Base-by-base conservation (phyloP, 78 protist species). In the Speleostelium caveatum region DNA sequence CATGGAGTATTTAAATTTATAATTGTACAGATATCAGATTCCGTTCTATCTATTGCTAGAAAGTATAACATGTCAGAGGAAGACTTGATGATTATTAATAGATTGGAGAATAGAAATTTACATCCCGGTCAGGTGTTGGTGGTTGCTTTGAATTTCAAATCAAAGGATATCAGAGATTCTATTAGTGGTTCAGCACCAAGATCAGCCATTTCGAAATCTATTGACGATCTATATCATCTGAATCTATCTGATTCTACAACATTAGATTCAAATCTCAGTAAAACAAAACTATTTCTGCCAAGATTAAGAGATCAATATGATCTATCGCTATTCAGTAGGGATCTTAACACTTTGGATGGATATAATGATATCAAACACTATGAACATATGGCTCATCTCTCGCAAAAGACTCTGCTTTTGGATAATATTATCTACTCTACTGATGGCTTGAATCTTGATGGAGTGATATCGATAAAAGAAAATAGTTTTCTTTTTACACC, bases 1-100 rank as follows among this genome's bases (percentile, higher is more conserved):
- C 6, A 10, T 45, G 53, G 53, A 14, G 10, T 45, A 28, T 80
- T 53, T 42, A 80, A 69, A 38, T 59, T 80, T 33, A 63, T 80
- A 42, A 36, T 53, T 28, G 90, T 59, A 36, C 90, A 80, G 35
- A 62, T 59, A 22, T 69, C 90, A 69, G 90, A 80, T 59, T 80
- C 90, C 56, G 28, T 80, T 16, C 22, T 80, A 41, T 80, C 90
- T 22, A 80, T 80, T 22, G 58, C 90, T n/a, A 80, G 38, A 14
- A 80, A 80, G 65, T 80, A 63, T 63, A 80, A 80, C 28, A 80
- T 80, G 90, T 42, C 56, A 26, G 90, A 80, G 69, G 78, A 69
- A 33, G 78, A 69, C 59, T 35, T 80, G 19, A 59, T 80, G 80
- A 80, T 80, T n/a, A 16, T 80, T 26, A 80, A 80, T 59, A 80